Evolutionary conservation across 768 basidiomycete species (phyloP), one percentile per base, ranked within the genome.

Genomic region (Filobasidium wieringae): DNA sequence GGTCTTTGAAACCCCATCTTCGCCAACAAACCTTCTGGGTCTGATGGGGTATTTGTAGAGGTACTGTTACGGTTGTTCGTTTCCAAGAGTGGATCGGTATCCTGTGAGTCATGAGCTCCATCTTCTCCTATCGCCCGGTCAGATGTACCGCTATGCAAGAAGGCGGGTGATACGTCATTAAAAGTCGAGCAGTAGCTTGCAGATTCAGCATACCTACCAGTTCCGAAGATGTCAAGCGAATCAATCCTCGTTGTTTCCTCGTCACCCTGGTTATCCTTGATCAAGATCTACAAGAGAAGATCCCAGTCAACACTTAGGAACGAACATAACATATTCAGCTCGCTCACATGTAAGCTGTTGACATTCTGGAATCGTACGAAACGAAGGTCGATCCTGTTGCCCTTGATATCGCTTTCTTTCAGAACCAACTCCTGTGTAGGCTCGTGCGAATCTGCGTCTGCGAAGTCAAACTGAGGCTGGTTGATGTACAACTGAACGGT

Each of bases 351-450:
- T 39, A 66, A 30, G 12, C 36, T 53, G 51, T 69, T 62, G 27
- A 75, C 74, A 36, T 62, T 71, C 60, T 75, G 74, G 68, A 75
- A 75, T 53, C 67, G 64, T 32, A 75, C 74, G 47, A 72, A 71
- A 40, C 74, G 53, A 55, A 75, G 56, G 11, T 72, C 72, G 26
- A 75, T 59, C 57, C 63, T 64, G 33, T 71, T 65, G 4, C 70
- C 70, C 27, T 67, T 68, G 34, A 73, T 58, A 36, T 71, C 67
- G 47, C 66, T 63, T n/a, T 57, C 56, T 6, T 51, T 66, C 52
- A 75, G 47, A 24, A 64, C 68, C 32, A 75, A 51, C 58, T 73
- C 72, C 58, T 75, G 74, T 0, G 67, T 65, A 1, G 72, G 68
- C 15, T 53, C 57, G 14, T 67, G 53, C 3, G 51, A 59, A 51